Base-by-base conservation (phyloP, 495 filamentous ascomycete species). In the Lepidopterella palustris region DNA sequence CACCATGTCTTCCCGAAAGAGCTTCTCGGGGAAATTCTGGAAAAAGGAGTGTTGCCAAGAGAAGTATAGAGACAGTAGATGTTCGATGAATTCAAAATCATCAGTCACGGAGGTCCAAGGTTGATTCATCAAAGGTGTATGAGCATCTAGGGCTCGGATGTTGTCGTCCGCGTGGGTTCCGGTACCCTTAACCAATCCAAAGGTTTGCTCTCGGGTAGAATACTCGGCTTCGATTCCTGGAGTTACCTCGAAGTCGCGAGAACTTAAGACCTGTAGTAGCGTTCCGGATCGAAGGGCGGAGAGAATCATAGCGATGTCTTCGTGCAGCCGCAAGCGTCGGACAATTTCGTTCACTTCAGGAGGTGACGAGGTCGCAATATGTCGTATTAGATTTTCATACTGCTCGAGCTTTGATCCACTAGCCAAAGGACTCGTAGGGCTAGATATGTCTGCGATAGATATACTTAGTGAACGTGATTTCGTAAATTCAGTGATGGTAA, bases 21-120 rank as follows among this genome's bases (percentile, higher is more conserved):
- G 72, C 32, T 74, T 72, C 24, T 70, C 66, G 40, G 81, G 78
- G 49, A 83, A 59, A 63, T 76, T 76, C 6, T 71, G 65, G 68
- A 75, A 69, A 25, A 80, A 78, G n/a, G 77, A 74, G 60, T 79
- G 79, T 61, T 80, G 76, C 79, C 79, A 82, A 5, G 77, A 74
- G 68, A 83, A 82, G 63, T 79, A 83, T 2, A 79, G 53, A 24
- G 76, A 78, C 1, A 83, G 64, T 9, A 82, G 69, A 71, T 79
- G 74, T 15, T 79, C 80, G 5, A 83, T 79, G 42, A 83, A 66
- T 28, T 77, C 79, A 28, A 71, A 67, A 57, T 80, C 77, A 24
- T 71, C 71, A 0, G 79, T 81, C 5, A 82, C 76, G 9, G 45
- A 71, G 6, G 80, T 83, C 80, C 80, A 83, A 1, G 78, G 77